These are phyloP conservation scores for Inonotus hispidus DNA, from an alignment of 1,284 basidiomycete species.

Conservation along the genomic window DNA sequence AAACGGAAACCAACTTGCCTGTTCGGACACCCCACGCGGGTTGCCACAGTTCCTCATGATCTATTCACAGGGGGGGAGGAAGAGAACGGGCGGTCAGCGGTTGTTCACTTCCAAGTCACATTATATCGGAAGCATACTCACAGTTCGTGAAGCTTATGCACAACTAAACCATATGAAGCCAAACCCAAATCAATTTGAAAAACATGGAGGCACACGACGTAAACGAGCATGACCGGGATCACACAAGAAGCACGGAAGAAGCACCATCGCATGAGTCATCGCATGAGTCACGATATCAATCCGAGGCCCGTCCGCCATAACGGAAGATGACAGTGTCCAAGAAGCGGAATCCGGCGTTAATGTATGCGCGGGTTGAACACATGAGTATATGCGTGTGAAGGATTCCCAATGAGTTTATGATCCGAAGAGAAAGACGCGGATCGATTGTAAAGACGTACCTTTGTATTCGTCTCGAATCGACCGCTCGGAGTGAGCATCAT, in stretches of 20 bases:
- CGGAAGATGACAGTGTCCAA: neutral
- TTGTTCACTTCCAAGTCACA: slow-evolving; percentile 4
- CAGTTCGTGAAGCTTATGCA: slow-evolving; percentile 92
- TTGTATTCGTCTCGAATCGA: slow-evolving; percentile 91
- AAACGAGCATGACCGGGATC: neutral
- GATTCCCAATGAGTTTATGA: neutral
- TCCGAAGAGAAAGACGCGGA: neutral
- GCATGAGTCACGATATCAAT: slow-evolving; percentile 12
- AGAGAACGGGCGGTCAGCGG: neutral
- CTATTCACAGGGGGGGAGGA: slow-evolving; percentile 31
- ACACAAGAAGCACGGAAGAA: neutral
- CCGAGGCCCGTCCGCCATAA: slow-evolving; percentile 14
- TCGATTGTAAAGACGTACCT: slow-evolving; percentile 48
- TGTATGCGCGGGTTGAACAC: too few species aligned
- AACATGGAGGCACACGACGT: neutral
- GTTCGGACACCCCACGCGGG: slow-evolving; percentile 97
- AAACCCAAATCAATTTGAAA: neutral
- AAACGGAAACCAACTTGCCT: slow-evolving; percentile 39
- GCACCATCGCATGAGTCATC: neutral
- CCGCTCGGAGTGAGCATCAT: slow-evolving; percentile 95
- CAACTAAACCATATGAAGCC: slow-evolving; percentile 47
- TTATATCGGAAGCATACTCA: slow-evolving; percentile 32
- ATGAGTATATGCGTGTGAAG: neutral
- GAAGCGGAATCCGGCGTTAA: neutral
- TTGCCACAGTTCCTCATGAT: slow-evolving; percentile 91